Percentiles rank a stretch among this genome's conserved stretches.
Evolutionary conservation across 1,139 yeast genomes (phyloP).

Genomic region (Yamadazyma kanchanaburiensis): DNA sequence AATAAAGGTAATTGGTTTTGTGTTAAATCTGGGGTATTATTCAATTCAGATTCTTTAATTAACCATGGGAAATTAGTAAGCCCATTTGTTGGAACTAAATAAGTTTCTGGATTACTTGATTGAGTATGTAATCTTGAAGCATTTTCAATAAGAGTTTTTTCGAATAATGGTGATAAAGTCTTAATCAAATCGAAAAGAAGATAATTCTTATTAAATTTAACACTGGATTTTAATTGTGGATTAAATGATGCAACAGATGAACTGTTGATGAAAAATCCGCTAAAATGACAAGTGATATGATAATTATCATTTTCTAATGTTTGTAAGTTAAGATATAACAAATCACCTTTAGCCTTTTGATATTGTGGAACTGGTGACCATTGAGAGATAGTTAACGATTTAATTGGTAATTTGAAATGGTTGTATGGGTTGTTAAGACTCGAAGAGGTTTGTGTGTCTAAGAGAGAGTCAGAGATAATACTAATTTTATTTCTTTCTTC

Average conservation of each 20-base stretch:
- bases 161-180: conserved; percentile 52
- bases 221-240: conserved; percentile 48
- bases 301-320: conserved; percentile 79
- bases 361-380: conserved; percentile 87
- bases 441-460: conserved; percentile 1
- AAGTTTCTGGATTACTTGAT: conserved; percentile 54
- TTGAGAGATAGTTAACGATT: conserved; percentile 61
- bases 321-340: conserved; percentile 68
- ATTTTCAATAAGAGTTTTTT: conserved; percentile 35
- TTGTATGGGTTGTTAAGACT: conserved; percentile 7
- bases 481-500: conserved; percentile 15
- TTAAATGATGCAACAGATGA: conserved; percentile 69
- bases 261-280: conserved; percentile 78
- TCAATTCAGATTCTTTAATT: conserved; percentile 30
- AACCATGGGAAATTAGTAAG: conserved; percentile 77
- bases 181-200: conserved; percentile 54
- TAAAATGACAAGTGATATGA: conserved; percentile 72
- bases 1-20: conserved; percentile 58
- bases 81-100: conserved; percentile 57
- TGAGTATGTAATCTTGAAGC: conserved; percentile 39
- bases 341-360: conserved; percentile 66
- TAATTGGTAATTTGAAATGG: conserved; percentile 34
- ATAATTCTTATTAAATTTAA: conserved; percentile 33
- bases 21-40: conserved; percentile 53
- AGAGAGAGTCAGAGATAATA: conserved; percentile 3